Evolutionary conservation across 148 eudicot genomes (phyloP).

Genomic region (Hydrangea macrophylla): DNA sequence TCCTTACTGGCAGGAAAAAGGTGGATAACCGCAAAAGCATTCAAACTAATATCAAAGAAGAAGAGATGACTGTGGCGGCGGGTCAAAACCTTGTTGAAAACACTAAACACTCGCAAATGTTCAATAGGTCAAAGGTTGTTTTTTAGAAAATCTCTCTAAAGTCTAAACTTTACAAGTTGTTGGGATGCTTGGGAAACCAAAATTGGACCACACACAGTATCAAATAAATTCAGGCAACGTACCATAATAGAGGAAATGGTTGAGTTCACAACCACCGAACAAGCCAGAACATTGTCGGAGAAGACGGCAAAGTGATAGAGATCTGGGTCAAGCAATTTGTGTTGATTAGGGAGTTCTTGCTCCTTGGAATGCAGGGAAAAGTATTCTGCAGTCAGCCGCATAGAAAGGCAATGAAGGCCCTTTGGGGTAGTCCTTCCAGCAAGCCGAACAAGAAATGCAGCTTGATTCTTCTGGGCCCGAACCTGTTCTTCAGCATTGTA

Average conservation of each 20-base stretch:
- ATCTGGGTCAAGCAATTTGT: constrained; percentile 46
- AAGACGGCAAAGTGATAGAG: constrained; percentile 79
- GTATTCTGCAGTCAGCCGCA: constrained; percentile 80
- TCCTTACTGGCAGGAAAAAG: too few species aligned
- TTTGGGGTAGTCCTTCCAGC: constrained; percentile 95
- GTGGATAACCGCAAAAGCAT: too few species aligned
- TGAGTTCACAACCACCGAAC: constrained; percentile 87
- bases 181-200: not conserved
- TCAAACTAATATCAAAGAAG: too few species aligned
- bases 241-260: constrained; percentile 74
- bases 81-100: too few species aligned
- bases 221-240: constrained; percentile 20
- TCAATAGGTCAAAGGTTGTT: too few species aligned
- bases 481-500: constrained; percentile 75
- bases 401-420: constrained; percentile 97
- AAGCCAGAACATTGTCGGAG: constrained; percentile 91
- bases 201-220: not conserved
- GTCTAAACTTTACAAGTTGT: too few species aligned
- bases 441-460: constrained; percentile 61
- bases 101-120: too few species aligned
- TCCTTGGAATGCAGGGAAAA: constrained; percentile 59
- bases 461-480: constrained; percentile 49
- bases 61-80: too few species aligned
- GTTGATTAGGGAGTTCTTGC: constrained; percentile 49
- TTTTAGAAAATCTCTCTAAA: too few species aligned